Percentiles rank a stretch among this genome's conserved stretches.
Conservation (phyloP, 2,329 filamentous ascomycete species). For the Paracorniculantispora psalliotae region DNA sequence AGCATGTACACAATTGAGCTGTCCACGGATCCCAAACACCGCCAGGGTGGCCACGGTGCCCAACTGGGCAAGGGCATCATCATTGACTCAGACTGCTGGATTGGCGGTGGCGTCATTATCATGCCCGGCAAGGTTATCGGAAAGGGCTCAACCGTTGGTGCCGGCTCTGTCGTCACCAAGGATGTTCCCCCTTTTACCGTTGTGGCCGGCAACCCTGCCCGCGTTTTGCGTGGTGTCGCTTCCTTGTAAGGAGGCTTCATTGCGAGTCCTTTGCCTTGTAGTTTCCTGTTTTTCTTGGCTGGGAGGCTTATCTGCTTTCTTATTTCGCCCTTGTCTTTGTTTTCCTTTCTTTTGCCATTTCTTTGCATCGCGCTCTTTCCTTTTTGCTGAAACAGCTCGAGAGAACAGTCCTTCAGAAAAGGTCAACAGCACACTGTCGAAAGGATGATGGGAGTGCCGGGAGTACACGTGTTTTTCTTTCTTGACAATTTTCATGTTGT, state of each 20-base stretch:
- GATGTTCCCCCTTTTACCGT: slow-evolving; percentile 65
- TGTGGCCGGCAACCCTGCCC: slow-evolving; percentile 65
- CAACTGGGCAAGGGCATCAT: slow-evolving; percentile 66
- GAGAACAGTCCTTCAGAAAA: neutral
- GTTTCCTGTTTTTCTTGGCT: neutral
- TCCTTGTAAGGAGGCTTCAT: slow-evolving; percentile 17
- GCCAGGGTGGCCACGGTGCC: slow-evolving; percentile 68
- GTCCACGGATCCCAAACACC: slow-evolving; percentile 65
- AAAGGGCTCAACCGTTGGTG: slow-evolving; percentile 72
- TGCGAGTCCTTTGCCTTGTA: neutral
- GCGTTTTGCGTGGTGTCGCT: slow-evolving; percentile 43
- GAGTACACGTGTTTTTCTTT: neutral
- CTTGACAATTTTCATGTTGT: neutral
- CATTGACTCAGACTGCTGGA: slow-evolving; percentile 83
- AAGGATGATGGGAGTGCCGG: neutral
- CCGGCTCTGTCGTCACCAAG: slow-evolving; percentile 81
- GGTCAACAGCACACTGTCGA: slow-evolving; percentile 2
- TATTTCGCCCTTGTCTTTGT: neutral
- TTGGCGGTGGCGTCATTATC: slow-evolving; percentile 72
- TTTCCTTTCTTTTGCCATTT: neutral
- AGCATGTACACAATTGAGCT: slow-evolving; percentile 75
- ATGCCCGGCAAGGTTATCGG: slow-evolving; percentile 77
- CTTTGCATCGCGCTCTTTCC: neutral
- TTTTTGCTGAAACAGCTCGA: neutral
- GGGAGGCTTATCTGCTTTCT: neutral